Evolutionary conservation across 306 rosid species (phyloP), one percentile per base, ranked within the genome.

Genomic region (Mimosa pudica): DNA sequence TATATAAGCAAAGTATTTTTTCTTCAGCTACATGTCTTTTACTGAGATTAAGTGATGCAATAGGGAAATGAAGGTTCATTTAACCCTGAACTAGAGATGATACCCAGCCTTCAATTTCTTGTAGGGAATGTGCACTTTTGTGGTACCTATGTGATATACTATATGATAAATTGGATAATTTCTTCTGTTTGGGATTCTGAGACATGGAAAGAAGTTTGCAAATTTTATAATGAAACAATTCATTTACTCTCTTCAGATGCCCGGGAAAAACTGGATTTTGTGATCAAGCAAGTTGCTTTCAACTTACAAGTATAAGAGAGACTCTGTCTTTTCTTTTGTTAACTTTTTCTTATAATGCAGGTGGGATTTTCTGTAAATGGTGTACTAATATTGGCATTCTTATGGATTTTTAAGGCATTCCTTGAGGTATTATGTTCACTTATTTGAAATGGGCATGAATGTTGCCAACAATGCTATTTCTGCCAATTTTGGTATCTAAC

Each of bases 361-460:
- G 90, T 92, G 30, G 88, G 88, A 5, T 92, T 92, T 85, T 90
- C 93, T 49, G 93, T 90, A 11, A 84, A 92, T 70, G 96, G 96
- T 18, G 84, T 90, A 68, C 81, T 92, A 41, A 42, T 90, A 67
- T 87, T 92, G 61, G 87, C 96, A 8, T 90, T 80, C 80, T 63
- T 92, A 85, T 92, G 93, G 96, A 38, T 92, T 81, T 76, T 84
- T 80, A 92, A 88, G 90, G 96, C 92, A 17, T 90, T 90, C 84
- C 93, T 92, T 66, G 91, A 88, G 96, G 97, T 92, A 88, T 72
- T 24, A 45, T 75, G 49, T 35, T 69, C 10, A 38, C 8, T 73
- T 52, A 33, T 72, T 72, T 58, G 14, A 20, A 36, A 52, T 62
- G 61, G 65, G 20, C 51, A 10, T 63, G 62, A 33, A 3, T 47